These are phyloP conservation scores for Hemisphaericaspora xylofermentans DNA, from an alignment of 1,139 yeast species.

Conservation along the genomic window DNA sequence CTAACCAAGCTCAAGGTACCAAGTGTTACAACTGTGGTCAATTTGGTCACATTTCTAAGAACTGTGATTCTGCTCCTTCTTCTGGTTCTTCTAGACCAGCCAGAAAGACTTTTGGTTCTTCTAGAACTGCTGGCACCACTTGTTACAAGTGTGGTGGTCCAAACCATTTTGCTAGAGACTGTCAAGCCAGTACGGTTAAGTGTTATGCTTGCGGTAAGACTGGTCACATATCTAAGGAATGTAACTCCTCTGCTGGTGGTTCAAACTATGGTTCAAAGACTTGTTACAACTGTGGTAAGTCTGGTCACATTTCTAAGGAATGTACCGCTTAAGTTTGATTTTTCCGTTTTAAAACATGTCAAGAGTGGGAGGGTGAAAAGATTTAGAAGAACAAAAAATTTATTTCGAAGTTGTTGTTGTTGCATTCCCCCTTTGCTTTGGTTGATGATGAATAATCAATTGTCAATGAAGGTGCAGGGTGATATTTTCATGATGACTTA, in stretches of 20 bases:
- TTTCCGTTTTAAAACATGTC: background rate
- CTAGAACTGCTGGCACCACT: conserved; percentile 46
- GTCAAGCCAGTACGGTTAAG: conserved; percentile 72
- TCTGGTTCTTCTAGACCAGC: conserved; percentile 15
- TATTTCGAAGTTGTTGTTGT: background rate
- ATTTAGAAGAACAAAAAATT: background rate
- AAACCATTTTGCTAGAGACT: conserved; percentile 89
- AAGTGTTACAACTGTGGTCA: conserved; percentile 62
- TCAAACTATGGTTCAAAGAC: conserved; percentile 42
- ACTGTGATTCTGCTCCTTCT: conserved; percentile 45
- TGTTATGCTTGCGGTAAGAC: conserved; percentile 91
- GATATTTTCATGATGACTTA: conserved; percentile 1
- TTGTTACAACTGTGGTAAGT: conserved; percentile 45
- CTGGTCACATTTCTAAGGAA: conserved; percentile 39
- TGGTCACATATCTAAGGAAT: conserved; percentile 87
- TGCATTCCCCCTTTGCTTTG: conserved; percentile 4
- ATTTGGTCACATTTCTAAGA: conserved; percentile 80
- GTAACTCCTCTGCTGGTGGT: conserved; percentile 52
- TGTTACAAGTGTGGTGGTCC: conserved; percentile 94
- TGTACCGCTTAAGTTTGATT: conserved; percentile 22
- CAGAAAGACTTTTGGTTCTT: conserved; percentile 12
- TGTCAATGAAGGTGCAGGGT: background rate
- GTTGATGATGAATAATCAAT: background rate
- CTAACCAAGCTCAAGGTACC: conserved; percentile 49
- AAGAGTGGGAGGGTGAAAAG: conserved; percentile 4